These are phyloP conservation scores for Zymoseptoria crescenta DNA, from an alignment of 2,329 filamentous ascomycete species.

Conservation along the genomic window DNA sequence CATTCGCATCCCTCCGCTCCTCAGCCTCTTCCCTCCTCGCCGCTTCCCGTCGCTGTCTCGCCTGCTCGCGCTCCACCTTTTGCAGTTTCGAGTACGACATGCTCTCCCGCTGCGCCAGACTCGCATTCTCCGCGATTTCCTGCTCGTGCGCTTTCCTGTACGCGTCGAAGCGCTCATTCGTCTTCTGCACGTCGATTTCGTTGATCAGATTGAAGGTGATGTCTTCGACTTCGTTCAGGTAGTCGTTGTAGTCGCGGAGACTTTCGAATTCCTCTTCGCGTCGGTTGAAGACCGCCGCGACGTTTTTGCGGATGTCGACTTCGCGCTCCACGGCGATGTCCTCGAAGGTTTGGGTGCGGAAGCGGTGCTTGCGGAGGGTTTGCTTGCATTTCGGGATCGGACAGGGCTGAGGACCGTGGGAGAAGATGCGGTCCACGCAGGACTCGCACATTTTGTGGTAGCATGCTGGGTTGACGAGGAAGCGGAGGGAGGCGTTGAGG, in stretches of 20 bases:
- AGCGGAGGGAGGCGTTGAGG: constrained; percentile 86
- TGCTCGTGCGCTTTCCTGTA: constrained; percentile 68
- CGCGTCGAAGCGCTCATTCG: constrained; percentile 50
- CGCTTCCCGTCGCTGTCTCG: constrained; percentile 53
- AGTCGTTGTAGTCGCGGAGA: constrained; percentile 79
- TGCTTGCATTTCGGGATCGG: constrained; percentile 82
- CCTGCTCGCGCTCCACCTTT: constrained; percentile 58
- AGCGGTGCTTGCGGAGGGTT: constrained; percentile 76
- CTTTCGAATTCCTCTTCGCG: constrained; percentile 85
- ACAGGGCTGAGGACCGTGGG: constrained; percentile 81
- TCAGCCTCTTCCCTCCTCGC: constrained; percentile 62
- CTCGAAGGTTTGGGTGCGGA: constrained; percentile 81
- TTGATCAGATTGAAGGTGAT: constrained; percentile 82
- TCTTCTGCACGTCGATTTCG: constrained; percentile 59
- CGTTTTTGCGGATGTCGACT: constrained; percentile 78
- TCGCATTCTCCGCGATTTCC: constrained; percentile 45
- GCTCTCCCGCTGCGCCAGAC: constrained; percentile 41
- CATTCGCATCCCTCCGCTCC: constrained; percentile 56
- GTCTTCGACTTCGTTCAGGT: constrained; percentile 85
- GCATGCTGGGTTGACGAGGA: constrained; percentile 96
- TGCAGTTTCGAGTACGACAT: constrained; percentile 40
- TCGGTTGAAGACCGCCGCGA: constrained; percentile 73
- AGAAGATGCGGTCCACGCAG: constrained; percentile 91
- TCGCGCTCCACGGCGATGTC: constrained; percentile 85
- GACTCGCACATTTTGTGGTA: constrained; percentile 98